Conservation (phyloP, 2,329 filamentous ascomycete genomes). For the Fulvia fulva region DNA sequence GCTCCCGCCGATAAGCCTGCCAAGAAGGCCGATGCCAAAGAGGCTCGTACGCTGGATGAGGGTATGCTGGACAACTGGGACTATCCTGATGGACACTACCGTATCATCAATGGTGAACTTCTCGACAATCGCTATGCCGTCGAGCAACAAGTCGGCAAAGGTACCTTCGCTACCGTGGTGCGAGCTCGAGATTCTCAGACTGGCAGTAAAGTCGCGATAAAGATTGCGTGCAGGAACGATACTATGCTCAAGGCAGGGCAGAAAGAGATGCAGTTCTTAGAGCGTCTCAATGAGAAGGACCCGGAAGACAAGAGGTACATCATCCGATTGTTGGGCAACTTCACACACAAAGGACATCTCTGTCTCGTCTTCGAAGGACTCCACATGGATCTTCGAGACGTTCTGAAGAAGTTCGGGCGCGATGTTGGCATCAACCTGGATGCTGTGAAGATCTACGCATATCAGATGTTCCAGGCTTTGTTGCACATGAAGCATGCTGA, state of each 20-base stretch:
- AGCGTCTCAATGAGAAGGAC: constrained; percentile 81
- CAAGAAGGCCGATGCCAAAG: constrained; percentile 46
- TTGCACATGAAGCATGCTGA: constrained; percentile 86
- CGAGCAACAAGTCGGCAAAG: constrained; percentile 80
- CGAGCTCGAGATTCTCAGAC: constrained; percentile 74
- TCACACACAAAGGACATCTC: constrained; percentile 91
- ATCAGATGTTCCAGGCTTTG: constrained; percentile 89
- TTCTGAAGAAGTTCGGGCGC: constrained; percentile 91
- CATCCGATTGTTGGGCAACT: constrained; percentile 79
- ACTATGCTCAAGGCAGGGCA: constrained; percentile 73
- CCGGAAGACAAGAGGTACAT: constrained; percentile 87
- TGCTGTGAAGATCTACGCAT: constrained; percentile 82
- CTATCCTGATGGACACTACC: constrained; percentile 94
- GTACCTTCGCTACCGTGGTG: constrained; percentile 96
- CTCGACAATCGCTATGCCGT: constrained; percentile 87
- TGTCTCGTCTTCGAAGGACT: constrained; percentile 98
- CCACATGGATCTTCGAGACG: constrained; percentile 84
- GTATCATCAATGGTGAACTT: constrained; percentile 85
- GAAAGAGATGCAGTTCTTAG: constrained; percentile 89
- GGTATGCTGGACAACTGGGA: constrained; percentile 89
- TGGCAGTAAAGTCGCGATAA: constrained; percentile 77
- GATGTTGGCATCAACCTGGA: constrained; percentile 87
- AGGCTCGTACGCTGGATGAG: constrained; percentile 59
- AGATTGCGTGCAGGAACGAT: constrained; percentile 93
- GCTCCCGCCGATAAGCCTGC: constrained; percentile 53